Percentiles rank a stretch among this genome's conserved stretches.
These are phyloP conservation scores for Mrakia hoshinonis DNA, from an alignment of 768 basidiomycete species.

Conservation along the genomic window DNA sequence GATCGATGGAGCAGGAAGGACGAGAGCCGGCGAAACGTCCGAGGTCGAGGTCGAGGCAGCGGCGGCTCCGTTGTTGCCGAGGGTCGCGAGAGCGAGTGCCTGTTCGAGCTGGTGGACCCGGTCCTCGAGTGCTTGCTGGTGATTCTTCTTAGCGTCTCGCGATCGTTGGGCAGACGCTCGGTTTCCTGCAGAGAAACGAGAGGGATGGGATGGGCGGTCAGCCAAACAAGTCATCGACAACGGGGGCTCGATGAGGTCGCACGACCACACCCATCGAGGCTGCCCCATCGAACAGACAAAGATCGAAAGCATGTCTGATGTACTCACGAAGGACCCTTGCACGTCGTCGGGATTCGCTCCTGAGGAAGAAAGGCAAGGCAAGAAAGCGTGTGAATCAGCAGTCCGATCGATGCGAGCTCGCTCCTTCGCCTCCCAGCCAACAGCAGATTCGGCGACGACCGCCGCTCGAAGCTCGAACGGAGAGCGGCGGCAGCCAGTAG, in stretches of 20 bases:
- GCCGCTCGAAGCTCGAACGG: no score
- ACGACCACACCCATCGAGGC: neutral
- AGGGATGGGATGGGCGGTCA: neutral
- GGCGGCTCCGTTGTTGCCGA: neutral
- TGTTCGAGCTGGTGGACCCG: conserved; percentile 24
- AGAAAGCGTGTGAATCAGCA: neutral
- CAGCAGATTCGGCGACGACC: no score
- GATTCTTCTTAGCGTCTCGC: conserved; percentile 30
- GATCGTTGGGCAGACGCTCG: conserved; percentile 28
- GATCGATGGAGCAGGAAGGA: neutral
- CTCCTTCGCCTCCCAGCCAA: neutral
- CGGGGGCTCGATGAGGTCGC: no score
- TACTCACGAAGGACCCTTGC: conserved; percentile 29
- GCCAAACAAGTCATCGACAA: neutral
- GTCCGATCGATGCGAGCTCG: neutral
- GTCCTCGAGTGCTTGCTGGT: conserved; percentile 23
- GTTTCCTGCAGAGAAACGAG: conserved; percentile 8
- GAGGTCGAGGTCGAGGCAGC: neutral
- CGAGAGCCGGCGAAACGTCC: neutral
- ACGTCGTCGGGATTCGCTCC: conserved; percentile 25
- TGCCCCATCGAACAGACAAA: no score
- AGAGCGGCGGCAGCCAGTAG: no score
- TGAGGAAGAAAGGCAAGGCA: neutral
- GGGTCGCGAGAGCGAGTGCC: neutral
- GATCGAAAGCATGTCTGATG: no score